phyloP scores from a whole-genome alignment of 2,329 filamentous ascomycete genomes.

The Emmonsiellopsis sp. region DNA sequence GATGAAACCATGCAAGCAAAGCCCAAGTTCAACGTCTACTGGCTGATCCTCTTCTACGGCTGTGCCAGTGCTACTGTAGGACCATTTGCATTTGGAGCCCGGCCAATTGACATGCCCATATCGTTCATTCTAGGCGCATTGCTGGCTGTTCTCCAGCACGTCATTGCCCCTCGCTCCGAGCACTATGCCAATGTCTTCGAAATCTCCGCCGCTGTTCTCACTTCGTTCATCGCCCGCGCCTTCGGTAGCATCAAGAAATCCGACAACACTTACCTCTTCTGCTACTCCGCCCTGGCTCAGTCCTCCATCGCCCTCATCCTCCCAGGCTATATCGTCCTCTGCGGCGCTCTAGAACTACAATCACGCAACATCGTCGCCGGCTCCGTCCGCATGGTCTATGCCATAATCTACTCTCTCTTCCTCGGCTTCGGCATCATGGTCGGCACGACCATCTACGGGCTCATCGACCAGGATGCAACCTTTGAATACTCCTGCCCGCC shows the following conservation, averaged over 20 bases:
- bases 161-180: conserved; percentile 63
- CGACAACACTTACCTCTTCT: conserved; percentile 47
- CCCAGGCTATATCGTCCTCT: conserved; percentile 56
- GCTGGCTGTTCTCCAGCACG: conserved; percentile 64
- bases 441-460: conserved; percentile 54
- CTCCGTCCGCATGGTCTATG: conserved; percentile 64
- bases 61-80: conserved; percentile 66
- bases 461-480: conserved; percentile 47
- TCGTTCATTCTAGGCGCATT: conserved; percentile 67
- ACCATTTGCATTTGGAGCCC: conserved; percentile 69
- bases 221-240: conserved; percentile 59
- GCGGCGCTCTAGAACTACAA: conserved; percentile 56
- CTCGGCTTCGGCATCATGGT: conserved; percentile 65
- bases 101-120: conserved; percentile 68
- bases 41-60: conserved; percentile 59
- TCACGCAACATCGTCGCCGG: conserved; percentile 60
- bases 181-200: conserved; percentile 57
- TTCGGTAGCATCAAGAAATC: conserved; percentile 56
- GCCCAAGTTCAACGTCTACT: conserved; percentile 44
- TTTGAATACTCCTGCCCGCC: conserved; percentile 38
- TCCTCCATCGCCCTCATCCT: conserved; percentile 68
- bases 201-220: conserved; percentile 53
- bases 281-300: conserved; percentile 62
- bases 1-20: conserved; percentile 47
- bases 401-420: conserved; percentile 63